phyloP scores from a whole-genome alignment of 2,329 filamentous ascomycete genomes.

The Talaromyces sp. region DNA sequence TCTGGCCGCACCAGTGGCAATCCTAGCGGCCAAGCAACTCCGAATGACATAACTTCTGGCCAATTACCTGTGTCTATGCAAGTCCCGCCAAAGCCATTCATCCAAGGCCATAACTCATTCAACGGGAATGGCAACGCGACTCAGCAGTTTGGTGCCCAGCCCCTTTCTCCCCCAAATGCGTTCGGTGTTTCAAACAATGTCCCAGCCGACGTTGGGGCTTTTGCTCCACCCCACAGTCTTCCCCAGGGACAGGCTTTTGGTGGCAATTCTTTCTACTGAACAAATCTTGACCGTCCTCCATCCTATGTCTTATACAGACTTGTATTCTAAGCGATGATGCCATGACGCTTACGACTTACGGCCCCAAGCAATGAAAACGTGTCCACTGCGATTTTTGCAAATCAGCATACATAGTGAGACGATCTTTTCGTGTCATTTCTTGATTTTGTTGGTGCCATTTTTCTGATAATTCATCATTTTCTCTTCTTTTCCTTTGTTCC shows the following conservation, averaged over 20 bases:
- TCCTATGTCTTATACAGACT: slow-evolving; percentile 16
- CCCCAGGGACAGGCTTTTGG: slow-evolving; percentile 22
- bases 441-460: slow-evolving; percentile 8
- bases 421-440: slow-evolving; percentile 3
- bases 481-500: slow-evolving; percentile 2
- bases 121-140: slow-evolving; percentile 15
- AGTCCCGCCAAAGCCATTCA: slow-evolving; percentile 23
- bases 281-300: slow-evolving; percentile 3
- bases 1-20: slow-evolving; percentile 33
- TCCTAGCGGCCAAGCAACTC: slow-evolving; percentile 34
- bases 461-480: slow-evolving; percentile 4
- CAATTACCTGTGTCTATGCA: slow-evolving; percentile 30
- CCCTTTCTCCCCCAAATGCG: slow-evolving; percentile 5
- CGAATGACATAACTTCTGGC: slow-evolving; percentile 34
- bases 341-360: slow-evolving; percentile 29
- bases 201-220: slow-evolving; percentile 27
- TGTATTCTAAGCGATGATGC: slow-evolving; percentile 37
- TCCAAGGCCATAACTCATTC: slow-evolving; percentile 26
- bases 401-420: slow-evolving; percentile 9
- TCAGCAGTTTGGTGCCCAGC: slow-evolving; percentile 20
- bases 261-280: slow-evolving; percentile 28
- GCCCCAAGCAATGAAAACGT: slow-evolving; percentile 11
- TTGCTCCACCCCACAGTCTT: slow-evolving; percentile 24
- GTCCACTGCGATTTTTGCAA: slow-evolving; percentile 9
- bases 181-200: slow-evolving; percentile 21